A percentile compares a stretch with the other conserved stretches of the same genome.
These are phyloP conservation scores for Aureobasidium melanogenum DNA, from an alignment of 2,329 filamentous ascomycete species.

Conservation along the genomic window DNA sequence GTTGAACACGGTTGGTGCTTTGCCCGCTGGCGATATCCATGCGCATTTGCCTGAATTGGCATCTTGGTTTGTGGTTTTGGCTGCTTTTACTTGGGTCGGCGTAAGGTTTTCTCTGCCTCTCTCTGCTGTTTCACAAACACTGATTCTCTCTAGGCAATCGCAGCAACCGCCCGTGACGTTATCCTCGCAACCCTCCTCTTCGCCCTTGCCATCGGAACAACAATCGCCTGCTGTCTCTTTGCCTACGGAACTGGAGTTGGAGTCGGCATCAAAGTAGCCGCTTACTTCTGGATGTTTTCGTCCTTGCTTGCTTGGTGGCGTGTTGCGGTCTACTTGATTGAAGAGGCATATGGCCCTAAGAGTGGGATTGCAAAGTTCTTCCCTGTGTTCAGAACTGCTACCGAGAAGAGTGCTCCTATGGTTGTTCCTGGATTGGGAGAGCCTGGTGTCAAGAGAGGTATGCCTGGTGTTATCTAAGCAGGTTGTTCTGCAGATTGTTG, in stretches of 20 bases:
- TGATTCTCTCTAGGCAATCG: conserved; percentile 5
- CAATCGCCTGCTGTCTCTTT: conserved; percentile 19
- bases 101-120: background rate
- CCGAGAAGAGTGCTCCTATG: conserved; percentile 17
- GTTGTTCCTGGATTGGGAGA: conserved; percentile 19
- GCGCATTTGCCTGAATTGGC: conserved; percentile 19
- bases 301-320: conserved; percentile 19
- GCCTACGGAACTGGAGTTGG: conserved; percentile 15
- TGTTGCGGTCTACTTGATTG: conserved; percentile 18
- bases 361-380: conserved; percentile 17
- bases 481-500: no score
- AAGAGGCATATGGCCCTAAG: conserved; percentile 18
- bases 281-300: conserved; percentile 20
- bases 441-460: conserved; percentile 20
- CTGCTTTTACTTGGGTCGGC: conserved; percentile 17
- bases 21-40: conserved; percentile 12
- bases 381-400: conserved; percentile 16
- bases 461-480: conserved; percentile 13
- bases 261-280: conserved; percentile 18
- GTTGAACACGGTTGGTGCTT: background rate
- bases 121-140: background rate
- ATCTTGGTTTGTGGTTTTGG: conserved; percentile 18
- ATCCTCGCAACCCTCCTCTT: conserved; percentile 15
- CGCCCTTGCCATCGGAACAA: conserved; percentile 17
- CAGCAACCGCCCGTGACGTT: conserved; percentile 16